Percentiles rank a stretch among this genome's conserved stretches.
Conservation (phyloP, 1,284 basidiomycete genomes). For the Inonotus hispidus region DNA sequence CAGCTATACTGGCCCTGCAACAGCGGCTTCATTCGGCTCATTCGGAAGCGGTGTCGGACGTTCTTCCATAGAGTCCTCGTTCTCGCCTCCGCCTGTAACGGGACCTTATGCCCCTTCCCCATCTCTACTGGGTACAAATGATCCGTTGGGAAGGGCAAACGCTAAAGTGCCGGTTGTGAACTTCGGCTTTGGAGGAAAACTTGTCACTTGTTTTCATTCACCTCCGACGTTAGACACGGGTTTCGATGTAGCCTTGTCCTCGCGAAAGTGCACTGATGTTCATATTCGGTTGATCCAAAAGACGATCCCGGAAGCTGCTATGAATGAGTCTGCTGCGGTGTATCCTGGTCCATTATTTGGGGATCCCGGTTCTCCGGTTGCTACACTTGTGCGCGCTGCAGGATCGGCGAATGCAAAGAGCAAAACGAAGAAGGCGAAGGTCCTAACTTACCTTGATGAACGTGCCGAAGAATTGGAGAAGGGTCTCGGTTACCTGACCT, state of each 20-base stretch:
- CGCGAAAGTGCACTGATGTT: constrained; percentile 65
- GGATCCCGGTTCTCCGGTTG: constrained; percentile 63
- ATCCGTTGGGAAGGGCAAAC: constrained; percentile 73
- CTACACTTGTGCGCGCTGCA: constrained; percentile 65
- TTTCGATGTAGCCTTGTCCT: constrained; percentile 72
- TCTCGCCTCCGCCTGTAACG: constrained; percentile 11
- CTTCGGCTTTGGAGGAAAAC: constrained; percentile 86
- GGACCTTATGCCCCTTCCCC: constrained; percentile 69
- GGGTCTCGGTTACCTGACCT: constrained; percentile 67
- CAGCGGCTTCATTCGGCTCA: constrained; percentile 19
- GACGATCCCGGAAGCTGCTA: constrained; percentile 60
- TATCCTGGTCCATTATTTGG: constrained; percentile 86
- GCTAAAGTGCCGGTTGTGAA: constrained; percentile 73
- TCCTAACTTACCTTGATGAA: constrained; percentile 72
- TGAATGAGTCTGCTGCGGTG: constrained; percentile 48
- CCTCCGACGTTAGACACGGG: constrained; percentile 61
- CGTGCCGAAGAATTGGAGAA: constrained; percentile 72
- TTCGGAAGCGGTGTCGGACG: constrained; percentile 3
- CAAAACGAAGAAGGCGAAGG: constrained; percentile 81
- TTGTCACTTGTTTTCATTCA: constrained; percentile 84
- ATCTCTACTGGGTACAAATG: constrained; percentile 74
- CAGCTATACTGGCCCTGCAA: constrained; percentile 26
- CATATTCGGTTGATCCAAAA: constrained; percentile 64
- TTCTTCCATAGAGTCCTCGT: constrained; percentile 12
- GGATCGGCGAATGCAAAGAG: constrained; percentile 44